Percentiles rank a stretch among this genome's conserved stretches.
Evolutionary conservation across 345 rosid species (phyloP).

Genomic region (Lumnitzera racemosa): DNA sequence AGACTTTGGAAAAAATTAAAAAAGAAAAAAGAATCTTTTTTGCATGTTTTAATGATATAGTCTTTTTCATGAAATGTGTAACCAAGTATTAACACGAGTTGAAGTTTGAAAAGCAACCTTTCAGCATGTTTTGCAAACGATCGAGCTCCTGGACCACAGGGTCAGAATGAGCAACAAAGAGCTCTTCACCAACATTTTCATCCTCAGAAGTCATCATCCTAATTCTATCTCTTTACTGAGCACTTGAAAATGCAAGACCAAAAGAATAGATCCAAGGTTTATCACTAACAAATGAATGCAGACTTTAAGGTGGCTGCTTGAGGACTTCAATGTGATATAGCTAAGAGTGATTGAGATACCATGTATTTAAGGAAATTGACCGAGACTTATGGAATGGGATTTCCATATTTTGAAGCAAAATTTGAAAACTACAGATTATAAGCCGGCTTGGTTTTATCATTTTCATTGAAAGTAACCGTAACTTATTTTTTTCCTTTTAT

Average conservation of each 20-base stretch:
- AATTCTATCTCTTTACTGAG: conserved; percentile 7
- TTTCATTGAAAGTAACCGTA: conserved; percentile 21
- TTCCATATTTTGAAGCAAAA: conserved; percentile 68
- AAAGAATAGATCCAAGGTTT: neutral
- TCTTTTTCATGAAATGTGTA: neutral
- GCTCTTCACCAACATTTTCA: conserved; percentile 26
- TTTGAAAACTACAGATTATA: conserved; percentile 6
- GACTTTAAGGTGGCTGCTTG: neutral
- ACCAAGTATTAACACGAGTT: neutral
- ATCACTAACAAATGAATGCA: neutral
- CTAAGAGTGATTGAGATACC: conserved; percentile 16
- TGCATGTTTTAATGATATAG: too few relatives aligned
- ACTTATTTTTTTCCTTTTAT: conserved; percentile 5
- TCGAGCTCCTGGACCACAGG: conserved; percentile 69
- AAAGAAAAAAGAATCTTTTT: too few relatives aligned
- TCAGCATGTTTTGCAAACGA: conserved; percentile 57
- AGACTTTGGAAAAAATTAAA: too few relatives aligned
- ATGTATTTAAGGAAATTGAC: conserved; percentile 53
- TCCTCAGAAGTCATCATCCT: conserved; percentile 36
- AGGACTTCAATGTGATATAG: conserved; percentile 9
- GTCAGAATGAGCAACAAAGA: conserved; percentile 30
- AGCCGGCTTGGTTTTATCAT: conserved; percentile 30
- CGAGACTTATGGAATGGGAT: conserved; percentile 32
- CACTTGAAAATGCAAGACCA: conserved; percentile 9
- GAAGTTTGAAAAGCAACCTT: conserved; percentile 30